A percentile compares a stretch with the other conserved stretches of the same genome.
These are phyloP conservation scores for Cutaneotrichosporon dermatis DNA, from an alignment of 1,284 basidiomycete genomes.

Conservation along the genomic window DNA sequence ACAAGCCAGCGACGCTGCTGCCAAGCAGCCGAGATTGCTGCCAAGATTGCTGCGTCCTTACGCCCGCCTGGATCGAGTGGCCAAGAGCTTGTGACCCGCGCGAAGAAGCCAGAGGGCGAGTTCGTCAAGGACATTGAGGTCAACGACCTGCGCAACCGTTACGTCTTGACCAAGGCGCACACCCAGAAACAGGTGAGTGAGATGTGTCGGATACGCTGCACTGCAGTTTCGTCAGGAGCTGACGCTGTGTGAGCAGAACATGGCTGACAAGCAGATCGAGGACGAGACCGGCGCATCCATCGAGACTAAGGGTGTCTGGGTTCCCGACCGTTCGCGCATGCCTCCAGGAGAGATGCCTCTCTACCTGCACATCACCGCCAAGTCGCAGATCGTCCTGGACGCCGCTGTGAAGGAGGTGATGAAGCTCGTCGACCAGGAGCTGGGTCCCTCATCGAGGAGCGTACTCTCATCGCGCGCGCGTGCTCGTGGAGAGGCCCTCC, in stretches of 20 bases:
- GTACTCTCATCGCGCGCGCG: slow-evolving; percentile 52
- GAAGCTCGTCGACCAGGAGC: slow-evolving; percentile 76
- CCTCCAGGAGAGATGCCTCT: slow-evolving; percentile 88
- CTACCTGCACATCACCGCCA: slow-evolving; percentile 88
- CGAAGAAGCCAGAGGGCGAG: slow-evolving; percentile 67
- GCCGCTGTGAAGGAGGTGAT: slow-evolving; percentile 76
- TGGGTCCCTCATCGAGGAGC: slow-evolving; percentile 85
- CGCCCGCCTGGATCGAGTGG: slow-evolving; percentile 39
- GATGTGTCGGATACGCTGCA: too few species aligned
- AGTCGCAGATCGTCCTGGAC: slow-evolving; percentile 71
- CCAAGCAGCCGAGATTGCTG: slow-evolving; percentile 64
- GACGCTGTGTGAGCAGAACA: not conserved
- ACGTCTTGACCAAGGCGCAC: slow-evolving; percentile 87
- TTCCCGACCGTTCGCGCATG: slow-evolving; percentile 82
- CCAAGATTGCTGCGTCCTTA: slow-evolving; percentile 84
- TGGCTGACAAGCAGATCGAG: slow-evolving; percentile 59
- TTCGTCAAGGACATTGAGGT: slow-evolving; percentile 93
- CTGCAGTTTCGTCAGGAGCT: too few species aligned
- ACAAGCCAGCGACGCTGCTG: slow-evolving; percentile 63
- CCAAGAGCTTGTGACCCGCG: slow-evolving; percentile 56
- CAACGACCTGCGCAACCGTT: slow-evolving; percentile 93
- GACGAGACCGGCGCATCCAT: slow-evolving; percentile 85
- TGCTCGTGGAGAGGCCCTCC: slow-evolving; percentile 40
- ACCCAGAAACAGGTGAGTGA: slow-evolving; percentile 82
- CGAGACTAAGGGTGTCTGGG: slow-evolving; percentile 88